Percentiles rank a stretch among this genome's conserved stretches.
phyloP scores from a whole-genome alignment of 2,329 filamentous ascomycete genomes.

The Onygenales sp. region DNA sequence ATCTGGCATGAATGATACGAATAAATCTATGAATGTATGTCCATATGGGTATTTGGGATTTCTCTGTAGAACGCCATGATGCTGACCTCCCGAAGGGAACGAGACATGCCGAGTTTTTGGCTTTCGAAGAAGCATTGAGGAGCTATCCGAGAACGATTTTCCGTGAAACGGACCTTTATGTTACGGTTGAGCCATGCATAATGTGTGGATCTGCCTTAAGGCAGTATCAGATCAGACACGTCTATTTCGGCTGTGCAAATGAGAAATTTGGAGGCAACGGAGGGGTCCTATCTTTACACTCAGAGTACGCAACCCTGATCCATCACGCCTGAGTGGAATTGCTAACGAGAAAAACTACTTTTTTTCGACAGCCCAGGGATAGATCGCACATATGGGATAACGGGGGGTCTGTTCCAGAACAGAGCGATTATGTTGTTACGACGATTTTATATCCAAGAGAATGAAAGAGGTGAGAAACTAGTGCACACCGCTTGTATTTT shows the following conservation, averaged over 20 bases:
- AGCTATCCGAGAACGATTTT: slow-evolving; percentile 60
- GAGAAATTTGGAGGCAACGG: slow-evolving; percentile 96
- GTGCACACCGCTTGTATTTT: not conserved
- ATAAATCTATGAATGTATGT: slow-evolving; percentile 62
- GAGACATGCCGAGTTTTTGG: slow-evolving; percentile 90
- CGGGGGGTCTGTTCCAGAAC: slow-evolving; percentile 79
- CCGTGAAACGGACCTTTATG: slow-evolving; percentile 71
- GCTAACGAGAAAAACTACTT: slow-evolving; percentile 4
- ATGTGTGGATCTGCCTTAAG: slow-evolving; percentile 94
- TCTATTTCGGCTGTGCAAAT: slow-evolving; percentile 92
- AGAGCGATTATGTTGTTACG: slow-evolving; percentile 88
- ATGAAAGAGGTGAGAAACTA: slow-evolving; percentile 60
- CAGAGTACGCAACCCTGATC: slow-evolving; percentile 39
- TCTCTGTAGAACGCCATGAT: not conserved
- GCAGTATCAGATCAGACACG: slow-evolving; percentile 77
- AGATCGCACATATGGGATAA: slow-evolving; percentile 69
- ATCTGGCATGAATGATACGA: slow-evolving; percentile 93
- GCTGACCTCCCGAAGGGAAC: slow-evolving; percentile 53
- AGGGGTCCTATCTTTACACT: slow-evolving; percentile 80
- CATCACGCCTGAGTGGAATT: not conserved
- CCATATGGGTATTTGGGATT: not conserved
- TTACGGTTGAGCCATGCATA: slow-evolving; percentile 96
- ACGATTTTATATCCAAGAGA: slow-evolving; percentile 96
- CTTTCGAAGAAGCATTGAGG: slow-evolving; percentile 57
- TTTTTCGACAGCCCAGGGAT: slow-evolving; percentile 50